Percentiles rank a stretch among this genome's conserved stretches.
phyloP scores from a whole-genome alignment of 805 yeast genomes.

The Candida coquimbonensis region DNA sequence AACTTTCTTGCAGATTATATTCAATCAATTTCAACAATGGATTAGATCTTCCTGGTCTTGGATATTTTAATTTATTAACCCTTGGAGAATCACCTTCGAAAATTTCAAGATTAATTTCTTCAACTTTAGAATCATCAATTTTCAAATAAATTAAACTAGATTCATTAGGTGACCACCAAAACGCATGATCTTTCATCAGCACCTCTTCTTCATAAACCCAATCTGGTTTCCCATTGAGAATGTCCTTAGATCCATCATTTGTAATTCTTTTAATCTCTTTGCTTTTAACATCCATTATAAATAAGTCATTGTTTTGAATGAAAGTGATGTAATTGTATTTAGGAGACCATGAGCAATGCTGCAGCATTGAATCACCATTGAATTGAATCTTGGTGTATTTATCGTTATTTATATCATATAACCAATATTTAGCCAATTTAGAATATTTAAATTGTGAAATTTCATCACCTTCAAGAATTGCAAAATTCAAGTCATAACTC shows the following conservation, averaged over 20 bases:
- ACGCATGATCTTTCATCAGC: slow-evolving; percentile 44
- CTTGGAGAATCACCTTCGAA: slow-evolving; percentile 47
- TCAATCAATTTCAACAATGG: slow-evolving; percentile 46
- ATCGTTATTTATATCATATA: slow-evolving; percentile 40
- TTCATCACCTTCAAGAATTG: slow-evolving; percentile 48
- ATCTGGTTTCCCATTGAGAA: slow-evolving; percentile 67
- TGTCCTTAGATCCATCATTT: slow-evolving; percentile 42
- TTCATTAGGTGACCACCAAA: slow-evolving; percentile 74
- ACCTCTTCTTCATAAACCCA: slow-evolving; percentile 88
- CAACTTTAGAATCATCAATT: slow-evolving; percentile 55
- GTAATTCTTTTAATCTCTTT: slow-evolving; percentile 19
- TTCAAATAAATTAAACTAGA: slow-evolving; percentile 45
- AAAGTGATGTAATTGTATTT: slow-evolving; percentile 47
- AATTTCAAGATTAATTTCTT: slow-evolving; percentile 42
- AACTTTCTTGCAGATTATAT: slow-evolving; percentile 30
- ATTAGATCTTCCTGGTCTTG: slow-evolving; percentile 63
- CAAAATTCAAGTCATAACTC: slow-evolving; percentile 39
- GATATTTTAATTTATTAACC: slow-evolving; percentile 46
- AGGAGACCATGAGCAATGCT: slow-evolving; percentile 58
- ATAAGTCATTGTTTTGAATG: slow-evolving; percentile 50
- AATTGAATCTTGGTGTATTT: slow-evolving; percentile 26
- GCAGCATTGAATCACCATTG: slow-evolving; percentile 15
- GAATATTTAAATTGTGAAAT: slow-evolving; percentile 65
- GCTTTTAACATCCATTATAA: slow-evolving; percentile 32
- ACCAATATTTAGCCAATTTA: slow-evolving; percentile 51